Conservation (phyloP, 169 alveolate genomes). For the Plasmodium fragile region DNA sequence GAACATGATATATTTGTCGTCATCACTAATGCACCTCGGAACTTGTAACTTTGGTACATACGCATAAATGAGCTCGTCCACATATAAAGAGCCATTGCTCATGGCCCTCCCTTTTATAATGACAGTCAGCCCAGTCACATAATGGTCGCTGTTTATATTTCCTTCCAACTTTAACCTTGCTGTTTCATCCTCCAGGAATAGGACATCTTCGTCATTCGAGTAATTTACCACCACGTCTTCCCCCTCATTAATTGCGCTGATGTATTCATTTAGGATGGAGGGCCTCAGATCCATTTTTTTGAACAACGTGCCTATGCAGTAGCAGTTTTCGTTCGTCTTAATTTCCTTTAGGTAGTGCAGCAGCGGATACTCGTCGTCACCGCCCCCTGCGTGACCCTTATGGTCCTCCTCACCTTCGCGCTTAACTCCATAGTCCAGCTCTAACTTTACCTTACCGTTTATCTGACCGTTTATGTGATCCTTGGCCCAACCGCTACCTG, state of each 20-base stretch:
- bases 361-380: not conserved
- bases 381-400: not conserved
- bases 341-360: slow-evolving; percentile 54
- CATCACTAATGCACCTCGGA: slow-evolving; percentile 41
- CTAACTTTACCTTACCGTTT: not conserved
- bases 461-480: not conserved
- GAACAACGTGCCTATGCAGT: slow-evolving; percentile 80
- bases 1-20: slow-evolving; percentile 54
- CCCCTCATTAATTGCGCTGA: slow-evolving; percentile 34
- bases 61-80: slow-evolving; percentile 64
- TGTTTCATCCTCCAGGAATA: slow-evolving; percentile 73
- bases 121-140: slow-evolving; percentile 46
- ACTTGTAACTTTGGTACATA: slow-evolving; percentile 49
- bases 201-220: slow-evolving; percentile 52
- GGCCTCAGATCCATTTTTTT: slow-evolving; percentile 82
- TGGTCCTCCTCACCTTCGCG: not conserved
- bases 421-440: not conserved
- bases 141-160: slow-evolving; percentile 58
- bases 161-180: slow-evolving; percentile 76
- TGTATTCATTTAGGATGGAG: slow-evolving; percentile 78
- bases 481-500: not conserved
- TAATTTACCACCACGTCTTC: slow-evolving; percentile 12
- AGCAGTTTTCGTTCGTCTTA: slow-evolving; percentile 68
- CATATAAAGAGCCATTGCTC: slow-evolving; percentile 75
- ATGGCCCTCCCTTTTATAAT: slow-evolving; percentile 57